A percentile compares a stretch with the other conserved stretches of the same genome.
Evolutionary conservation across 2,329 filamentous ascomycete genomes (phyloP).

Genomic region (Trichoderma afroharzianum): DNA sequence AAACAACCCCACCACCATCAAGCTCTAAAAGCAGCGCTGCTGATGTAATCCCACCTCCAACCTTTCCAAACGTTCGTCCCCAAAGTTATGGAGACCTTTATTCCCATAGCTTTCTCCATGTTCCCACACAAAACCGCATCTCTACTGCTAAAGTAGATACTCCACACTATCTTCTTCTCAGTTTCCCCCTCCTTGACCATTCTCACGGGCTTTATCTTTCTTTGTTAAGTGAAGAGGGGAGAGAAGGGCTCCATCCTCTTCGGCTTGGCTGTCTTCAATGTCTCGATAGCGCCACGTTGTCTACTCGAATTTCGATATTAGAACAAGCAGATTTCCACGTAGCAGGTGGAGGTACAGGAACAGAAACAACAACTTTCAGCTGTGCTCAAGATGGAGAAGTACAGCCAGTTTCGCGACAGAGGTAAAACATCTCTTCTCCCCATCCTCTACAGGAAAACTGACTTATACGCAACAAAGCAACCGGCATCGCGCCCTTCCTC

Average conservation of each 20-base stretch:
- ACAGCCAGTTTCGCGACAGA: conserved; percentile 86
- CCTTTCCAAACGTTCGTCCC: neutral
- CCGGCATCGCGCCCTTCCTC: conserved; percentile 93
- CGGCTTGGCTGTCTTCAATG: conserved; percentile 4
- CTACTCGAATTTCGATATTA: neutral
- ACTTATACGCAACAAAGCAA: conserved; percentile 54
- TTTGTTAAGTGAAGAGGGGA: conserved; percentile 4
- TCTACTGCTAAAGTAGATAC: neutral
- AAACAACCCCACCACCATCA: neutral
- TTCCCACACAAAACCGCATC: neutral
- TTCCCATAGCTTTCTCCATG: neutral
- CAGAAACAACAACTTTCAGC: neutral
- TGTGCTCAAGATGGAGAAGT: conserved; percentile 74
- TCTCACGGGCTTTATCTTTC: neutral
- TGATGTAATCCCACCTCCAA: conserved; percentile 18
- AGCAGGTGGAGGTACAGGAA: neutral
- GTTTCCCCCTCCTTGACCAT: neutral
- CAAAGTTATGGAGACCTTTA: conserved; percentile 7
- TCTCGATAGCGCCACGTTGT: conserved; percentile 16
- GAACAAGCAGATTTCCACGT: neutral
- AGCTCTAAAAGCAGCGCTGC: conserved; percentile 15
- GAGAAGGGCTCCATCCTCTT: conserved; percentile 9
- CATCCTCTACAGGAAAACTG: neutral
- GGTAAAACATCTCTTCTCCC: conserved; percentile 49
- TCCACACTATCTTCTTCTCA: neutral